Base-by-base conservation (phyloP, 2,329 filamentous ascomycete genomes). In the Talaromyces sp. region DNA sequence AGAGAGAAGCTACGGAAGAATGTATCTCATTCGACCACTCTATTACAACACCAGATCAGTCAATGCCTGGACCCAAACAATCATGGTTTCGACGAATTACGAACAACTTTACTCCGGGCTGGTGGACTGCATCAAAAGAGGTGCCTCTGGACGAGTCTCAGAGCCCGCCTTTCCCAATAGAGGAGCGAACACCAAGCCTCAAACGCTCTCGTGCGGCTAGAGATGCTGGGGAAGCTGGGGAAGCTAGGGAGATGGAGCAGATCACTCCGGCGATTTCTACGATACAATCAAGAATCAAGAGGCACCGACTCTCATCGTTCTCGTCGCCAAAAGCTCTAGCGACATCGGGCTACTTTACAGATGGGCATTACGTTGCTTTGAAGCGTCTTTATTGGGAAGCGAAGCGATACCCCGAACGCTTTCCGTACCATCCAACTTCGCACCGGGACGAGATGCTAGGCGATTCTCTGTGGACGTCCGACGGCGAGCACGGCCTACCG, bases 401-500 rank as follows among this genome's bases (percentile, higher is more conserved):
- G 43, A 77, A 78, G 70, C 70, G 67, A 52, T 71, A 69, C 24
- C 78, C 78, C 3, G 75, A 78, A 47, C 71, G 69, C 3, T 78
- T 80, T 63, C 72, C 74, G 33, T 80, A 79, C 64, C 69, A 74
- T 43, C 68, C 77, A 33, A 70, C 73, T 10, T 68, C 73, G 19
- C 71, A 74, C 16, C 77, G 77, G 45, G 69, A 74, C 48, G 72
- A 74, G 31, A 78, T 80, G 62, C 73, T 80, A 57, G 78, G 78
- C 33, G 76, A 78, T 68, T 78, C 75, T 73, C 77, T 79, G 56
- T 79, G 75, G 75, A 79, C 77, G 3, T 78, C 77, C 19, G 77
- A 80, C 68, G 76, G 77, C 16, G 70, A 69, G 56, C 75, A 79
- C 66, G 76, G 77, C 56, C 74, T 78, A 4, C 75, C 75, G 13